Evolutionary conservation across 2,329 filamentous ascomycete genomes (phyloP).

Genomic region (Geosmithia flava): DNA sequence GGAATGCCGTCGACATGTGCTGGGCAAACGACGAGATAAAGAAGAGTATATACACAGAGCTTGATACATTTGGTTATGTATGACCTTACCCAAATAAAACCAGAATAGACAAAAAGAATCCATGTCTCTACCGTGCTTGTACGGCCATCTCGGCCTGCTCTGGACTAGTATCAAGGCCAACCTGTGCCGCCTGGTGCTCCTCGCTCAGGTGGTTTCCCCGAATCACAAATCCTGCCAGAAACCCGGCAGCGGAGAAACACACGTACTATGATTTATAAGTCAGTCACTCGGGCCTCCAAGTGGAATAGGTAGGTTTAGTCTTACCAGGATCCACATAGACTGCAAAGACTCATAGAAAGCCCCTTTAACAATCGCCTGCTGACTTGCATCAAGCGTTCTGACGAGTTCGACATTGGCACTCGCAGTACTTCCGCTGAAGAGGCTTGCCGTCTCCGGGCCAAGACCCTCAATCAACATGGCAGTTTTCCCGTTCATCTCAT

Average conservation of each 20-base stretch:
- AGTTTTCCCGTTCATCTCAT: slow-evolving; percentile 22
- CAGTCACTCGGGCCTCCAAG: not conserved
- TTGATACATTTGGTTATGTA: not conserved
- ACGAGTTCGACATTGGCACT: slow-evolving; percentile 45
- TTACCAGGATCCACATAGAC: slow-evolving; percentile 16
- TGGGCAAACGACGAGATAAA: slow-evolving; percentile 30
- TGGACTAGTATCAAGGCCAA: not conserved
- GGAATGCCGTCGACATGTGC: slow-evolving; percentile 29
- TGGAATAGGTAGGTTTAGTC: not conserved
- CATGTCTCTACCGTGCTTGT: not conserved
- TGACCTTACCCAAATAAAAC: not conserved
- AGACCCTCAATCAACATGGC: slow-evolving; percentile 28
- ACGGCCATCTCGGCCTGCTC: not conserved
- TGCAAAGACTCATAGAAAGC: slow-evolving; percentile 12
- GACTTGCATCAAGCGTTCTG: slow-evolving; percentile 7
- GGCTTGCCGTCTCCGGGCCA: slow-evolving; percentile 27
- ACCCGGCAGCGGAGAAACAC: not conserved
- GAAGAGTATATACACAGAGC: not conserved
- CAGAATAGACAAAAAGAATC: not conserved
- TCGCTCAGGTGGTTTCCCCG: slow-evolving; percentile 1
- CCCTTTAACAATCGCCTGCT: slow-evolving; percentile 9
- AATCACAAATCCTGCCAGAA: slow-evolving; percentile 1
- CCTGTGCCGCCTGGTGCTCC: slow-evolving; percentile 1
- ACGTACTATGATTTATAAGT: slow-evolving; percentile 1
- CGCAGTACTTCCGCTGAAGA: slow-evolving; percentile 40